Percentiles rank a stretch among this genome's conserved stretches.
Evolutionary conservation across 495 filamentous ascomycete species (phyloP).

Genomic region (Tuber indicum): DNA sequence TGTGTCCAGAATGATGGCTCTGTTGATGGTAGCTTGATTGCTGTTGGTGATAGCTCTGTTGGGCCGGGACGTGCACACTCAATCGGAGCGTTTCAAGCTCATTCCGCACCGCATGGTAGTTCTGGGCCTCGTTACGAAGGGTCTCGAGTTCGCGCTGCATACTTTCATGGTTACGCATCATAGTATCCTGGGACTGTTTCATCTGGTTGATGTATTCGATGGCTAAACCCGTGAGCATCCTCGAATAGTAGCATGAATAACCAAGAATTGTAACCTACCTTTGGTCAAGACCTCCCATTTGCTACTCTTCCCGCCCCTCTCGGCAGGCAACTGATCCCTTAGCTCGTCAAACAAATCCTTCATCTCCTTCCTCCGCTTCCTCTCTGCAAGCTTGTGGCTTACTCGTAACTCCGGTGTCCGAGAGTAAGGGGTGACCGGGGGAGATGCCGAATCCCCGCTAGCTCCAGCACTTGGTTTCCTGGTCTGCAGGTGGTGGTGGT

Average conservation of each 20-base stretch:
- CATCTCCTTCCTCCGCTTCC: constrained; percentile 96
- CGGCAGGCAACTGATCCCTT: constrained; percentile 72
- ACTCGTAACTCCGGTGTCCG: constrained; percentile 90
- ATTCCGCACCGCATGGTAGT: constrained; percentile 25
- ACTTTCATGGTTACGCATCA: constrained; percentile 30
- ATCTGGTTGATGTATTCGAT: constrained; percentile 41
- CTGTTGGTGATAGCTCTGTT: constrained; percentile 32
- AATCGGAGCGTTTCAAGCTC: constrained; percentile 34
- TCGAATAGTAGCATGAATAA: constrained; percentile 6
- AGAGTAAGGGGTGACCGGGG: constrained; percentile 61
- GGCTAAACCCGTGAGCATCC: constrained; percentile 20
- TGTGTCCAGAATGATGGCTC: constrained; percentile 30
- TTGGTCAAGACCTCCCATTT: constrained; percentile 99
- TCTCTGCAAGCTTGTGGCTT: constrained; percentile 91
- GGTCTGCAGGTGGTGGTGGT: constrained; percentile 34
- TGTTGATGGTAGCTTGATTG: constrained; percentile 31
- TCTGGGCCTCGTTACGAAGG: constrained; percentile 33
- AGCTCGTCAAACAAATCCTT: constrained; percentile 91
- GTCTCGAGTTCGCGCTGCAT: constrained; percentile 37
- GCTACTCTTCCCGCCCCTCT: constrained; percentile 85
- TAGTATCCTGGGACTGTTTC: constrained; percentile 28
- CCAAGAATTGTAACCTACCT: constrained; percentile 50
- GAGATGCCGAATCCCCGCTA: constrained; percentile 30
- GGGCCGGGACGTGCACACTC: constrained; percentile 23
- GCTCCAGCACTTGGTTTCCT: constrained; percentile 32